A percentile compares a stretch with the other conserved stretches of the same genome.
These are phyloP conservation scores for Prunella vulgaris DNA, from an alignment of 257 asterid species.

Conservation along the genomic window DNA sequence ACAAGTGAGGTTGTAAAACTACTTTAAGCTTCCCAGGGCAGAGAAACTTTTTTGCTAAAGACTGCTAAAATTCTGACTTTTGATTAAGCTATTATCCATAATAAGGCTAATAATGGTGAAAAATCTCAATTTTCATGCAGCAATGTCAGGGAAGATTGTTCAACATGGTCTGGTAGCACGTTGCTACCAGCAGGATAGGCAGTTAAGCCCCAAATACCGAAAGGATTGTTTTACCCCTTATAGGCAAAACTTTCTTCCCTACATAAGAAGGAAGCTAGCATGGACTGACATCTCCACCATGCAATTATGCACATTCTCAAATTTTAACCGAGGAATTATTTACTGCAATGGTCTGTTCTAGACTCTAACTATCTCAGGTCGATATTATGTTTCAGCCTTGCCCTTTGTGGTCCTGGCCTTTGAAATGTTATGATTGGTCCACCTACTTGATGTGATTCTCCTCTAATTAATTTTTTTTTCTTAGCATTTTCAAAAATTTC, in stretches of 20 bases:
- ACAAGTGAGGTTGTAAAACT: slow-evolving; percentile 5
- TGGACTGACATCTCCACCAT: slow-evolving; percentile 73
- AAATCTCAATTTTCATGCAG: slow-evolving; percentile 81
- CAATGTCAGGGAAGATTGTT: slow-evolving; percentile 86
- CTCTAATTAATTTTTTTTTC: background rate
- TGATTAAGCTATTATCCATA: slow-evolving; percentile 30
- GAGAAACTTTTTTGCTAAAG: slow-evolving; percentile 10
- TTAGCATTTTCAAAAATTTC: background rate
- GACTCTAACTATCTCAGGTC: slow-evolving; percentile 82
- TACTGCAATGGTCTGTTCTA: slow-evolving; percentile 99
- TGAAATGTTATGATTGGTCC: slow-evolving; percentile 29
- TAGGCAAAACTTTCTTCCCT: slow-evolving; percentile 62
- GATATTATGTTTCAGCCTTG: slow-evolving; percentile 50
- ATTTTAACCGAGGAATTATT: slow-evolving; percentile 60
- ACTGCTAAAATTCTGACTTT: slow-evolving; percentile 14
- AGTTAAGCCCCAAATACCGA: slow-evolving; percentile 60
- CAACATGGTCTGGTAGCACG: slow-evolving; percentile 88
- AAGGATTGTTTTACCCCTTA: slow-evolving; percentile 55
- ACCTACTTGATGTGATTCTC: slow-evolving; percentile 25
- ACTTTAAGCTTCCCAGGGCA: background rate
- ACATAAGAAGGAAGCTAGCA: slow-evolving; percentile 63
- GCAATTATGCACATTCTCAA: slow-evolving; percentile 57
- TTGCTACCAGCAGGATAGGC: slow-evolving; percentile 95
- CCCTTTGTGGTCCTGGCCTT: slow-evolving; percentile 30
- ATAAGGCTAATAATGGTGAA: slow-evolving; percentile 41